A percentile compares a stretch with the other conserved stretches of the same genome.
These are phyloP conservation scores for Xylariaceae sp. DNA, from an alignment of 2,329 filamentous ascomycete genomes.

Conservation along the genomic window DNA sequence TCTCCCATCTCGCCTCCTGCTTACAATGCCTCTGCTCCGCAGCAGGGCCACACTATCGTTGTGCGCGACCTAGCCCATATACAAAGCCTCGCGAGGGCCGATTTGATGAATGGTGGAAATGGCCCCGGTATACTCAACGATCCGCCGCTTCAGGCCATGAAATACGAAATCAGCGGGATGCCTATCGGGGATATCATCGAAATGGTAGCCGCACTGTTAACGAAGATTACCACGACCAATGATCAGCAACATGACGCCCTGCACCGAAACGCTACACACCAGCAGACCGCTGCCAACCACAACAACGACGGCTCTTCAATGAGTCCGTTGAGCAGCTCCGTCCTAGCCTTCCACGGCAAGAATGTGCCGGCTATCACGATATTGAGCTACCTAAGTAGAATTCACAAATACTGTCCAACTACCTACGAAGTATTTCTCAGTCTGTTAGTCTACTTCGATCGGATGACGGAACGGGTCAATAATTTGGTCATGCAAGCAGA, in stretches of 20 bases:
- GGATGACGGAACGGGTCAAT: constrained; percentile 97
- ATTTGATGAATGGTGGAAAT: constrained; percentile 57
- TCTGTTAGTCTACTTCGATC: constrained; percentile 93
- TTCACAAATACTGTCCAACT: constrained; percentile 98
- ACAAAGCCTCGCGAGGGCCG: constrained; percentile 79
- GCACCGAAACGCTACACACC: constrained; percentile 66
- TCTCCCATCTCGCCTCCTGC: constrained; percentile 27
- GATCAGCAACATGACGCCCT: constrained; percentile 90
- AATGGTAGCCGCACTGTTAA: constrained; percentile 94
- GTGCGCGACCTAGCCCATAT: constrained; percentile 90
- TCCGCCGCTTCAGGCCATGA: constrained; percentile 53
- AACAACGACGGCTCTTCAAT: constrained; percentile 54
- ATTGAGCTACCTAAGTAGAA: constrained; percentile 88
- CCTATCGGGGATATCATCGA: constrained; percentile 96
- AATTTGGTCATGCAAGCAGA: constrained; percentile 69
- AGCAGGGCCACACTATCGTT: constrained; percentile 61
- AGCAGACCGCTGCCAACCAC: constrained; percentile 49
- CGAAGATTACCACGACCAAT: constrained; percentile 96
- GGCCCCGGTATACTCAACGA: constrained; percentile 50
- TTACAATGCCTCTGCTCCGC: constrained; percentile 36
- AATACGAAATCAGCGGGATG: constrained; percentile 97
- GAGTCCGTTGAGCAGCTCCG: constrained; percentile 59
- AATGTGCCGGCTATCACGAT: constrained; percentile 98
- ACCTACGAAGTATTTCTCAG: constrained; percentile 98
- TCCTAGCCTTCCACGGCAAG: constrained; percentile 95